Base-by-base conservation (phyloP, 2,329 filamentous ascomycete species). In the Periglandula ipomoeae region DNA sequence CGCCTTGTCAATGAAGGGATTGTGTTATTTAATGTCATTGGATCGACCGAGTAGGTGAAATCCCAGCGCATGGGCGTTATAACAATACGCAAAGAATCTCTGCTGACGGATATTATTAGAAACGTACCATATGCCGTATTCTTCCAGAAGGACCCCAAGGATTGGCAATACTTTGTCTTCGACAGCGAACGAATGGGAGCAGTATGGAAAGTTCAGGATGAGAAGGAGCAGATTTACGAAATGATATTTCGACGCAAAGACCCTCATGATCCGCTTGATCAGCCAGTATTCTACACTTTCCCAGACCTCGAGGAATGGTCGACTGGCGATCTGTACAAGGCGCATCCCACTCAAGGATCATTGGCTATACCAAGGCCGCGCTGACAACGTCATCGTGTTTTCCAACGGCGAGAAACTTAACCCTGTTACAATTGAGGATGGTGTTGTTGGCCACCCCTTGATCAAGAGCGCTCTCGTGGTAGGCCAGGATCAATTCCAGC, bases 121-220 rank as follows among this genome's bases (percentile, higher is more conserved):
- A 65, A 61, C 34, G 50, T 56, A 2, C 64, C 66, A 0, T 67
- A 64, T 46, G 61, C 65, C 0, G 39, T 65, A 4, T 65, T 66
- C 46, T 57, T 58, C 19, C 67, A 70, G 32, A 23, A 50, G 0
- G 55, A 70, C 38, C 56, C 49, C 0, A 51, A 64, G 20, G 52
- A 68, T 6, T 74, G 71, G 70, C 63, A 70, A 50, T 74, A 65
- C 41, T 72, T 73, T 49, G 59, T 69, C 51, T 58, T 70, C 52
- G 63, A 71, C 53, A 63, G 64, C 0, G 65, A 73, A 1, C n/a
- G 59, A 0, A 61, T 71, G 41, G 71, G 71, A 5, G 63, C 61
- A 8, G 66, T 71, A 3, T 74, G 71, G 65, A 63, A 65, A 1
- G 46, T 48, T 2, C 39, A 53, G 3, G 42, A 52, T 15, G 23